Base-by-base conservation (phyloP, 441 rosid species). In the Hura crepitans region DNA sequence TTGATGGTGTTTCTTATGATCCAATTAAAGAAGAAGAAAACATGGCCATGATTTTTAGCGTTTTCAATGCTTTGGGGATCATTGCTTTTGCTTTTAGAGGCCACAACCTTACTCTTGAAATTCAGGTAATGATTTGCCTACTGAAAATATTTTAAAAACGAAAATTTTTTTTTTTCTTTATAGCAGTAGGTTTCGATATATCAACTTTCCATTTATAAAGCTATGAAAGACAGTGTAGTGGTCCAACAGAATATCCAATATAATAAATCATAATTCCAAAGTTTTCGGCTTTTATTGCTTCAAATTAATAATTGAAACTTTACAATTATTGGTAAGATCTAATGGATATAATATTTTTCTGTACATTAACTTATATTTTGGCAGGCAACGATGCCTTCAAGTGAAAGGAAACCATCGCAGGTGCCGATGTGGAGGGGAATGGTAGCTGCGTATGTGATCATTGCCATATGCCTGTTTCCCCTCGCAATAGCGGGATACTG, bases 371-470 rank as follows among this genome's bases (percentile, higher is more conserved):
- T n/a, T n/a, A n/a, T n/a, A n/a, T n/a, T n/a, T n/a, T 58, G 77
- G 75, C 81, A 93, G 96, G 97, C 90, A 5, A 93, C 96, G 22
- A 88, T 93, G 87, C 98, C 96, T 35, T 93, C 96, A 0, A 82
- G 90, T 69, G 89, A 89, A 83, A 93, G 88, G 76, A 85, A 85
- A 69, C 96, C 96, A 69, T 87, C 97, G 22, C 74, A 82, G 5
- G 84, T 84, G 62, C 96, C 87, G 2, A 94, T 94, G 98, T 91
- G 96, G 98, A 88, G 69, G 74, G 97, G 97, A 31, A 92, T 87
- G 55, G 77, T 83, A 75, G 54, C 81, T 43, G 86, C 98, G 9
- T 89, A 91, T 71, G 69, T 68, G 3, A n/a, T 89, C 30, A 60
- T 91, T 23, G 92, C 89, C 0, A 58, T 79, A 47, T 88, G 88